phyloP scores from a whole-genome alignment of 2,329 filamentous ascomycete genomes.

The Pseudogymnoascus sp. region DNA sequence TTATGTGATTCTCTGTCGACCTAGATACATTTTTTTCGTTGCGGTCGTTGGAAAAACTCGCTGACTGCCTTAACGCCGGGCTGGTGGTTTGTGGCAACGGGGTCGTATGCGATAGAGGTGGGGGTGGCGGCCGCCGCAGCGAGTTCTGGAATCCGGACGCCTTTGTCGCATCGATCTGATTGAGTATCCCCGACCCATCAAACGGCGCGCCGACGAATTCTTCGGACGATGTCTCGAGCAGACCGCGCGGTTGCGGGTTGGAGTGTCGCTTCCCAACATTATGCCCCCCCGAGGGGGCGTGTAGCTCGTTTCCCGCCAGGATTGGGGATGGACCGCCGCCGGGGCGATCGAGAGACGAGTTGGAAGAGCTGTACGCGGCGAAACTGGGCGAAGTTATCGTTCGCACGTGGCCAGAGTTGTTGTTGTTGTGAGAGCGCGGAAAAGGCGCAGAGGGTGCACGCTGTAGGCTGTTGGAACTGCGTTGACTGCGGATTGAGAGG shows the following conservation, averaged over 20 bases:
- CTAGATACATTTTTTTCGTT: conserved; percentile 39
- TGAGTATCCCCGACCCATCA: conserved; percentile 55
- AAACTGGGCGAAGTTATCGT: conserved; percentile 39
- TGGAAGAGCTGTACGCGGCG: conserved; percentile 34
- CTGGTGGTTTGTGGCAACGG: conserved; percentile 46
- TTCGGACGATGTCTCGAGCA: conserved; percentile 43
- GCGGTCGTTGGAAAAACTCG: conserved; percentile 52
- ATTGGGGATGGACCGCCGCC: conserved; percentile 25
- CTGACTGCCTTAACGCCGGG: conserved; percentile 56
- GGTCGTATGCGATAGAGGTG: conserved; percentile 42
- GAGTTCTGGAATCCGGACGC: conserved; percentile 28
- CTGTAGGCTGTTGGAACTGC: conserved; percentile 56
- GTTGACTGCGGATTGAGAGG: conserved; percentile 53
- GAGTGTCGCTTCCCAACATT: conserved; percentile 28
- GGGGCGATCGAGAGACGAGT: conserved; percentile 28
- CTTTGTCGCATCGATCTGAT: conserved; percentile 46
- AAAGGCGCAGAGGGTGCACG: conserved; percentile 51
- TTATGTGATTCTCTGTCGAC: conserved; percentile 39
- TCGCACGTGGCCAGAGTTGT: conserved; percentile 29
- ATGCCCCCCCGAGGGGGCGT: conserved; percentile 17
- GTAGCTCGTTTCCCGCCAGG: conserved; percentile 22
- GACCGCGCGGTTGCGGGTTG: conserved; percentile 31
- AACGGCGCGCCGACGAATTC: conserved; percentile 59
- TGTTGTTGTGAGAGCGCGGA: conserved; percentile 26
- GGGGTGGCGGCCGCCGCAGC: conserved; percentile 36